phyloP scores from a whole-genome alignment of 129 eudicot species.

The Saposhnikovia divaricata region DNA sequence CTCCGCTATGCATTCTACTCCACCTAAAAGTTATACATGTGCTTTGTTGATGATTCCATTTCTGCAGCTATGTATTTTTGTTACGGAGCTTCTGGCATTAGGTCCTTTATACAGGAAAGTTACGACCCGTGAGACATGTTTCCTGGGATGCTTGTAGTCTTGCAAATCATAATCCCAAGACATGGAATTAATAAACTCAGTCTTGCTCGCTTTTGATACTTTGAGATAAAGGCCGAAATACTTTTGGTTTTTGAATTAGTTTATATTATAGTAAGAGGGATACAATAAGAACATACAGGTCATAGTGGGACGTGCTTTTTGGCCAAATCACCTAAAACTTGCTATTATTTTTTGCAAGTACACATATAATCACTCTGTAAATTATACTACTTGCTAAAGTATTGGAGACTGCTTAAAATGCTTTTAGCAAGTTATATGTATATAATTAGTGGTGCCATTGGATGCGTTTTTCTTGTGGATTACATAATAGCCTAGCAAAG shows the following conservation, averaged over 20 bases:
- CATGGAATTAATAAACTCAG: no score
- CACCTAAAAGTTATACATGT: neutral
- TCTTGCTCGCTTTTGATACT: no score
- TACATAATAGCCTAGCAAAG: constrained; percentile 33
- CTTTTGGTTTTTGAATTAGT: no score
- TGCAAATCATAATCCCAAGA: no score
- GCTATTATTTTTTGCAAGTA: neutral
- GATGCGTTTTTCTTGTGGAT: constrained; percentile 63
- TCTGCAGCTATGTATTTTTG: no score
- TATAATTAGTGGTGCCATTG: constrained; percentile 31
- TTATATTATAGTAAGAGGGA: neutral
- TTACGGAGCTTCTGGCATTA: no score
- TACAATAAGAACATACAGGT: neutral
- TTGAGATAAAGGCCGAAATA: no score
- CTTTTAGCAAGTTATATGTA: neutral
- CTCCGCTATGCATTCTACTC: neutral
- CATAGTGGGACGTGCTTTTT: neutral
- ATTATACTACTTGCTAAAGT: neutral
- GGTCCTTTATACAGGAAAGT: no score
- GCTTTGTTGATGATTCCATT: no score
- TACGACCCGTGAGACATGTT: no score
- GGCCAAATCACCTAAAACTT: neutral
- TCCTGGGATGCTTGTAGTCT: no score
- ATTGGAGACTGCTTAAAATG: neutral
- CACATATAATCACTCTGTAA: neutral